phyloP scores from a whole-genome alignment of 208 protist species.

The Tetramitus jugosus region DNA sequence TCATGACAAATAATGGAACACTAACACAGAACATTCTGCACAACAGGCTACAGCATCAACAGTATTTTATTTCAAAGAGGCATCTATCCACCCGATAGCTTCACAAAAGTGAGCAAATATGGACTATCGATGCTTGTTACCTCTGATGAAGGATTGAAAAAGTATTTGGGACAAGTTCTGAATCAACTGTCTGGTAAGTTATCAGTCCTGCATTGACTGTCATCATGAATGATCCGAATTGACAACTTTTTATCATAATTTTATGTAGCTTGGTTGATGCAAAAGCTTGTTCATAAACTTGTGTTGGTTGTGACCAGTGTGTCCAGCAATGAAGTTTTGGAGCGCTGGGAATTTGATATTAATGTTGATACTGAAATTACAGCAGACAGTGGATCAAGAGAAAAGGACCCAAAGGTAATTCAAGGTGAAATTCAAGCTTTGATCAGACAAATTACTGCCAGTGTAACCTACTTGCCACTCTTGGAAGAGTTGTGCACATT shows the following conservation, averaged over 20 bases:
- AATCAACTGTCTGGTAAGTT: slow-evolving; percentile 65
- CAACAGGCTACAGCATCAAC: slow-evolving; percentile 77
- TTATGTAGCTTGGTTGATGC: slow-evolving; percentile 81
- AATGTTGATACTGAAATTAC: slow-evolving; percentile 48
- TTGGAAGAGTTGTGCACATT: slow-evolving; percentile 69
- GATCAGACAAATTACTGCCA: slow-evolving; percentile 91
- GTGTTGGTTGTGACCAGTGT: slow-evolving; percentile 77
- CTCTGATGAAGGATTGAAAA: slow-evolving; percentile 77
- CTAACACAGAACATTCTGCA: not conserved
- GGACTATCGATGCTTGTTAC: slow-evolving; percentile 85
- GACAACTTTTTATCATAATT: not conserved
- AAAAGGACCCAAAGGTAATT: slow-evolving; percentile 61
- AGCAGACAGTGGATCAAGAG: slow-evolving; percentile 17
- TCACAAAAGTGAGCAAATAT: slow-evolving; percentile 84
- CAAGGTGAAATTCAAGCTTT: slow-evolving; percentile 83
- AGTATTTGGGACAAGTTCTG: slow-evolving; percentile 87
- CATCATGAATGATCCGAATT: not conserved
- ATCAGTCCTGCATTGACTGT: not conserved
- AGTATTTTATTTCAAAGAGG: slow-evolving; percentile 90
- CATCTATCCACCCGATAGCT: slow-evolving; percentile 92
- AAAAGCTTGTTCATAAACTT: slow-evolving; percentile 76
- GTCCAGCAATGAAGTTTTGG: slow-evolving; percentile 56
- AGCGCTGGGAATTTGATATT: slow-evolving; percentile 93
- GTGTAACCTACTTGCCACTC: slow-evolving; percentile 88
- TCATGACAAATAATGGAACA: not conserved